Percentiles rank a stretch among this genome's conserved stretches.
phyloP scores from a whole-genome alignment of 2,329 filamentous ascomycete species.

The Ambrosiella beaveri region DNA sequence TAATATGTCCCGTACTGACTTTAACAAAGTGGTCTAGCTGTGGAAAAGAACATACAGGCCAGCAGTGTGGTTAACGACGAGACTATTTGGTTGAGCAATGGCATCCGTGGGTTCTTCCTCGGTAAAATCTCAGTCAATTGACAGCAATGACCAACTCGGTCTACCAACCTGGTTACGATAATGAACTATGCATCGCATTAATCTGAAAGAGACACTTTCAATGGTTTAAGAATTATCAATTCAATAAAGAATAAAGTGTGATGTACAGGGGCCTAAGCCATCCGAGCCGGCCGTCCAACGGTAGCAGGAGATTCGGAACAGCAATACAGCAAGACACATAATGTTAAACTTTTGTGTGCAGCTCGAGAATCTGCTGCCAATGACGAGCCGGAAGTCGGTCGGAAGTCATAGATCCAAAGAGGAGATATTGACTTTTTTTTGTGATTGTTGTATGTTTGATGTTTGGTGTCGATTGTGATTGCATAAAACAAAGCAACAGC shows the following conservation, averaged over 20 bases:
- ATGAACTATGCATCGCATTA: neutral
- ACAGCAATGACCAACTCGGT: neutral
- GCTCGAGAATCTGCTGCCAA: neutral
- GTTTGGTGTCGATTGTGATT: neutral
- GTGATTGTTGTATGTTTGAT: conserved; percentile 4
- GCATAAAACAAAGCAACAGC: neutral
- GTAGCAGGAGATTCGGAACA: neutral
- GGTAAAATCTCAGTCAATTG: conserved; percentile 22
- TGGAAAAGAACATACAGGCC: conserved; percentile 28
- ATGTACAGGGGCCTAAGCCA: conserved; percentile 8
- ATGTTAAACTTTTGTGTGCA: neutral
- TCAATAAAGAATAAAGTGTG: neutral
- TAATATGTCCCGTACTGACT: neutral
- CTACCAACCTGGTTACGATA: neutral
- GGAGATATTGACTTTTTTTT: conserved; percentile 12
- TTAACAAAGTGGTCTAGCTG: conserved; percentile 35
- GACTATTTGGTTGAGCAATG: conserved; percentile 77
- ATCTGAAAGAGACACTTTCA: neutral
- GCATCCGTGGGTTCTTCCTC: conserved; percentile 58
- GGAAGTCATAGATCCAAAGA: conserved; percentile 6
- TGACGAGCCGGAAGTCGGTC: neutral
- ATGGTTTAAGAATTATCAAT: conserved; percentile 1
- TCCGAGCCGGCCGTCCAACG: neutral
- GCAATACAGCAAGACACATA: neutral
- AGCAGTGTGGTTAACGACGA: conserved; percentile 37